Evolutionary conservation across 768 basidiomycete species (phyloP).

Genomic region (Boletus sp.): DNA sequence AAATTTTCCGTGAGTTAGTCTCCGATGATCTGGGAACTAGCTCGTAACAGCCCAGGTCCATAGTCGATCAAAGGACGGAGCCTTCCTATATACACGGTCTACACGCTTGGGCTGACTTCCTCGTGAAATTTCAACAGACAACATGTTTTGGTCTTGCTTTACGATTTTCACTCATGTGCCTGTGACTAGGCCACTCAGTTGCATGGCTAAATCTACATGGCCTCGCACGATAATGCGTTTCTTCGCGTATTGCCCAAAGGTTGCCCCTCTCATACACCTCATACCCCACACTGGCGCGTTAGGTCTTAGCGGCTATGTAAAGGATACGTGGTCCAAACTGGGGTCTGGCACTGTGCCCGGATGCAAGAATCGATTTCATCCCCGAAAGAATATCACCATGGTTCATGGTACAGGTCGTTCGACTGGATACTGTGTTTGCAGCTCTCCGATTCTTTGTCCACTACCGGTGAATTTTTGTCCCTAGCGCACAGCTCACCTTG

Average conservation of each 20-base stretch:
- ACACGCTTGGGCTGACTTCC: no score
- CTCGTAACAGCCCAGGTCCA: not conserved
- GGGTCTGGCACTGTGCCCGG: not conserved
- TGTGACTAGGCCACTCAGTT: not conserved
- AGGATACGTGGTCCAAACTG: not conserved
- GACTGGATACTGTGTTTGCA: not conserved
- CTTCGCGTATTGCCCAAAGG: not conserved
- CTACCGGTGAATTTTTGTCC: not conserved
- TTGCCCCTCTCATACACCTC: not conserved
- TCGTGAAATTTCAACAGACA: not conserved
- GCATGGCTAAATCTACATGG: not conserved
- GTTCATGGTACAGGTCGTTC: not conserved
- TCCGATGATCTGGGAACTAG: not conserved
- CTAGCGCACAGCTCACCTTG: not conserved
- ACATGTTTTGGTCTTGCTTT: not conserved
- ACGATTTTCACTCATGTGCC: not conserved
- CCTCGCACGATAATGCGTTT: not conserved
- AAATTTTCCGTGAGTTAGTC: not conserved
- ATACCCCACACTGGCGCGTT: not conserved
- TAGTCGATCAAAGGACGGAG: not conserved
- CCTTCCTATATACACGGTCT: not conserved
- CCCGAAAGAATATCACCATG: not conserved
- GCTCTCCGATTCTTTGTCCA: not conserved
- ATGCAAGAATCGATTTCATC: not conserved
- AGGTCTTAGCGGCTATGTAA: not conserved